Conservation (phyloP, 805 yeast genomes). For the Kregervanrija pseudodelftensis region DNA sequence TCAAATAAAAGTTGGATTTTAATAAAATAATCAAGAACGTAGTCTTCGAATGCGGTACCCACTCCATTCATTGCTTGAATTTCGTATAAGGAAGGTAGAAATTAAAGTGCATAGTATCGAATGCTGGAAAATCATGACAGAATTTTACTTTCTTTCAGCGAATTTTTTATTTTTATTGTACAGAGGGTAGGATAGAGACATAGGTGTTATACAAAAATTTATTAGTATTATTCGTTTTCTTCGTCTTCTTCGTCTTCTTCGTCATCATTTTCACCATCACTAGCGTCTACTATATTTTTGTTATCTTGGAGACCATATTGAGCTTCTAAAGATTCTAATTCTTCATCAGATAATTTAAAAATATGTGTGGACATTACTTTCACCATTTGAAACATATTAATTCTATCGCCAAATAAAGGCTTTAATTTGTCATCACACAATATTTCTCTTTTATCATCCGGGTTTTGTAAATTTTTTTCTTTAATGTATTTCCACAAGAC, state of each 20-base stretch:
- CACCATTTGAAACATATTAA: constrained; percentile 53
- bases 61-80: constrained; percentile 3
- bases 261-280: constrained; percentile 3
- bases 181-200: too few relatives aligned
- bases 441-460: constrained; percentile 57
- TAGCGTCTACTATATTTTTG: neutral
- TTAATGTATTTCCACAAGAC: constrained; percentile 66
- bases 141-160: too few relatives aligned
- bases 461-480: constrained; percentile 54
- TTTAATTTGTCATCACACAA: constrained; percentile 52
- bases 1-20: constrained; percentile 23
- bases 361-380: constrained; percentile 40
- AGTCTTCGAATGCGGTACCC: constrained; percentile 7
- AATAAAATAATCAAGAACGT: constrained; percentile 20
- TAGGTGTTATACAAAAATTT: too few relatives aligned
- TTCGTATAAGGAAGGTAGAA: too few relatives aligned
- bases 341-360: constrained; percentile 11
- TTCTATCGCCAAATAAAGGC: constrained; percentile 52
- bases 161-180: too few relatives aligned
- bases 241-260: neutral
- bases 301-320: neutral
- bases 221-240: too few relatives aligned
- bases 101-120: too few relatives aligned
- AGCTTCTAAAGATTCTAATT: neutral
- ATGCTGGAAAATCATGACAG: too few relatives aligned